Conservation (phyloP, 2,329 filamentous ascomycete genomes). For the Dactylellina haptotyla region DNA sequence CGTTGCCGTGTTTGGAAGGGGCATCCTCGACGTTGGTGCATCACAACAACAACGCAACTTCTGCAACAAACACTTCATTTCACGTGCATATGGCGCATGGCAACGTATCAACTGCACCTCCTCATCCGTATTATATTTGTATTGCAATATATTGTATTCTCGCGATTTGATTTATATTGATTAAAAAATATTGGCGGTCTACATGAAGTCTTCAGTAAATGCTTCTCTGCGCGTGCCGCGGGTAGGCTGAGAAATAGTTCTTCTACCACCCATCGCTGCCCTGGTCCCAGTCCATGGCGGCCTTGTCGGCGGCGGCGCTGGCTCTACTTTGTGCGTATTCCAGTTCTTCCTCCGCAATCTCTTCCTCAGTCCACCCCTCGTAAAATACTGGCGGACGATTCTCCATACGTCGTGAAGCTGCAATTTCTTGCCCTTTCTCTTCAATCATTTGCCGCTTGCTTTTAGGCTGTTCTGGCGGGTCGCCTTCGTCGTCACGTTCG, state of each 20-base stretch:
- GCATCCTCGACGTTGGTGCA: constrained; percentile 20
- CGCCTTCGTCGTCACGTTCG: neutral
- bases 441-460: constrained; percentile 30
- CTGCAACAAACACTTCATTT: constrained; percentile 35
- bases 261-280: too few species aligned
- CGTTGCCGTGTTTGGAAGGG: constrained; percentile 31
- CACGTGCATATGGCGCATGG: too few species aligned
- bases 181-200: too few species aligned
- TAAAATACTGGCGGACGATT: constrained; percentile 3
- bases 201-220: too few species aligned
- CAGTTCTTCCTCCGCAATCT: neutral
- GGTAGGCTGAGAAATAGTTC: too few species aligned
- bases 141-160: too few species aligned
- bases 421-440: constrained; percentile 7
- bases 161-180: too few species aligned
- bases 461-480: neutral
- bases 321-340: neutral
- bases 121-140: too few species aligned
- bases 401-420: neutral
- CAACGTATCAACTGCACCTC: too few species aligned
- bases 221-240: neutral
- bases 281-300: too few species aligned
- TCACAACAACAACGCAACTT: constrained; percentile 31
- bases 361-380: neutral
- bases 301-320: too few species aligned